phyloP scores from a whole-genome alignment of 2,329 filamentous ascomycete genomes.

The Ploettnerulaceae sp. region DNA sequence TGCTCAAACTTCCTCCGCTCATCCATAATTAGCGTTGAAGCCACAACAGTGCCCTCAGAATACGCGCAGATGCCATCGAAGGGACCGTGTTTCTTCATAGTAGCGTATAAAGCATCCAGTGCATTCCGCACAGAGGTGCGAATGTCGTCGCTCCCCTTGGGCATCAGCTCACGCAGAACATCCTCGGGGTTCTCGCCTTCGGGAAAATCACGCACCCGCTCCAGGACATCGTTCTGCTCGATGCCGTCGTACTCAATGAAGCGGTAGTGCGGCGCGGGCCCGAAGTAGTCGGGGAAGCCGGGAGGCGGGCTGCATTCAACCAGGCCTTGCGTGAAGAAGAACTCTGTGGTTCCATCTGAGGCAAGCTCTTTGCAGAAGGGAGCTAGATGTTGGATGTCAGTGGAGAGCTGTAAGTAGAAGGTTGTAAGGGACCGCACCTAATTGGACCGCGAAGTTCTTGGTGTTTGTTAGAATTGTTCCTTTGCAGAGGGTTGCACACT shows the following conservation, averaged over 20 bases:
- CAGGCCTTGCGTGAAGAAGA: constrained; percentile 49
- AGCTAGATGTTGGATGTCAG: constrained; percentile 30
- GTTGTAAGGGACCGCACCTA: constrained; percentile 36
- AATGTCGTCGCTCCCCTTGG: constrained; percentile 12
- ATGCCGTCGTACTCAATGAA: constrained; percentile 47
- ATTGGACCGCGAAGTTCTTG: constrained; percentile 52
- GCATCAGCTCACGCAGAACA: constrained; percentile 23
- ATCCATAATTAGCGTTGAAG: constrained; percentile 47
- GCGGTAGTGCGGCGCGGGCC: constrained; percentile 35
- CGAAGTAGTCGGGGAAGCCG: constrained; percentile 49
- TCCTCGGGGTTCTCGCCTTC: constrained; percentile 25
- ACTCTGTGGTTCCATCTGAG: constrained; percentile 41
- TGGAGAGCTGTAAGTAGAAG: not conserved
- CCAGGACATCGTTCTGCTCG: constrained; percentile 22
- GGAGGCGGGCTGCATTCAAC: constrained; percentile 44
- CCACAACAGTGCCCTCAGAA: constrained; percentile 53
- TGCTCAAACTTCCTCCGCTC: constrained; percentile 40
- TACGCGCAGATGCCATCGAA: constrained; percentile 54
- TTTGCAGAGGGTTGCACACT: constrained; percentile 23
- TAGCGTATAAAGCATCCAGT: constrained; percentile 37
- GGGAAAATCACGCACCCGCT: constrained; percentile 26
- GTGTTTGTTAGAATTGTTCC: constrained; percentile 9
- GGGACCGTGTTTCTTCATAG: constrained; percentile 41
- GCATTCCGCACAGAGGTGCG: constrained; percentile 23
- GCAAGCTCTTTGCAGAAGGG: constrained; percentile 44